Base-by-base conservation (phyloP, 2,329 filamentous ascomycete species). In the Stachybotrys chlorohalonatus region DNA sequence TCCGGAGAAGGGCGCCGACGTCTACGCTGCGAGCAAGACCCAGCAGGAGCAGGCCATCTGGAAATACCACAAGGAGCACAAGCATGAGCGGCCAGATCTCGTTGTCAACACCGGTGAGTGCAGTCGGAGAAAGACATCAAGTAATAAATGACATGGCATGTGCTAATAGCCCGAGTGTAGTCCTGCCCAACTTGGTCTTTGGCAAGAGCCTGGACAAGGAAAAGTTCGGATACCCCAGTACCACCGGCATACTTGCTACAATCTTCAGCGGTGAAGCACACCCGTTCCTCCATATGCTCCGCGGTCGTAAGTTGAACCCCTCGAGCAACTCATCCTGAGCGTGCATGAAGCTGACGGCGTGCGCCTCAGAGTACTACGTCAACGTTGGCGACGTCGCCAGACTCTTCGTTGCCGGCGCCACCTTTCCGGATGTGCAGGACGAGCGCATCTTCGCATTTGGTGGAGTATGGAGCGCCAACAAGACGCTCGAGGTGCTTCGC, bases 11-110 rank as follows among this genome's bases (percentile, higher is more conserved):
- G 53, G 56, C 1, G 53, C 54, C 2, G 39, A 51, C 15, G 65
- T 70, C 2, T 74, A 74, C 51, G 55, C 53, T 0, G 69, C 72
- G 0, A 70, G 67, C 53, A 75, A 74, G 55, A 57, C 60, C 0
- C 60, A 66, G 54, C 61, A 59, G 1, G 71, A 74, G 57, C 60
- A 66, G 52, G 66, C 60, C 1, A 47, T 68, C 2, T 73, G 71
- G 71, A 64, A 68, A 31, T 73, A 64, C 36, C 42, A 58, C 49
- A 52, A 57, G 42, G 54, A 61, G 48, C 53, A 65, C 15, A 63
- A 64, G 31, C 47, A 48, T 7, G 53, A 58, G 42, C 55, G 58
- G 6, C 64, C 63, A 3, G 54, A 51, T 11, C 64, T 67, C 17
- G 55, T 59, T 1, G 52, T 62, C 13, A 66, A 60, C 53, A 54